Conservation (phyloP, 257 asterid genomes). For the Lycium barbarum region DNA sequence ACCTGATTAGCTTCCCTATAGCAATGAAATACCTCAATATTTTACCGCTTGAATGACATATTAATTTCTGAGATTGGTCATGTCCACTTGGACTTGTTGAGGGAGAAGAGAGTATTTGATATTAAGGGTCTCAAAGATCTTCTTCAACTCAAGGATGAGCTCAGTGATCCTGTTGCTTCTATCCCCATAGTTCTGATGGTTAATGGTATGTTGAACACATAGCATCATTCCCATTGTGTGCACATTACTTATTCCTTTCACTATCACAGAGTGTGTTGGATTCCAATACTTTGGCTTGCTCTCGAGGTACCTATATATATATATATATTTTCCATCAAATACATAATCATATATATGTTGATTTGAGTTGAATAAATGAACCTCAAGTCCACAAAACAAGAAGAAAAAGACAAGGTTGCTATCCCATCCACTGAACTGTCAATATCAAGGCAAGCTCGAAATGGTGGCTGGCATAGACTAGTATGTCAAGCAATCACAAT, state of each 20-base stretch:
- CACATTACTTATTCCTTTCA: constrained; percentile 59
- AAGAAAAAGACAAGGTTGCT: too few relatives aligned
- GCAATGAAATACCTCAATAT: too few relatives aligned
- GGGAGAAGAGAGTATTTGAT: constrained; percentile 37
- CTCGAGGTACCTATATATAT: constrained; percentile 57
- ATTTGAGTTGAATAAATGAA: not conserved
- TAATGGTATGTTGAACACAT: constrained; percentile 61
- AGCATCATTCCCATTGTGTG: constrained; percentile 60
- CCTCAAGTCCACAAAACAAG: too few relatives aligned
- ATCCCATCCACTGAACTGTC: too few relatives aligned
- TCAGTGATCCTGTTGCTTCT: constrained; percentile 54
- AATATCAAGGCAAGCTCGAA: too few relatives aligned
- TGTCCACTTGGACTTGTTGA: too few relatives aligned
- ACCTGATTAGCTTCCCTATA: too few relatives aligned
- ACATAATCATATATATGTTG: not conserved
- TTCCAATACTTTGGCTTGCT: constrained; percentile 72
- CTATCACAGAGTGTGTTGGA: constrained; percentile 60
- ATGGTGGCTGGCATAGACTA: too few relatives aligned
- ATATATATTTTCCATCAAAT: not conserved
- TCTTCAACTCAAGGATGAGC: constrained; percentile 62
- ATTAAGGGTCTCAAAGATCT: constrained; percentile 53
- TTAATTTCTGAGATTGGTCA: too few relatives aligned
- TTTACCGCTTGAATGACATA: too few relatives aligned
- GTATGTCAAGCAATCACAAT: too few relatives aligned
- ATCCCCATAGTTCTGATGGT: constrained; percentile 64